Conservation (phyloP, 2,329 filamentous ascomycete species). For the Monosporascus cannonballus region DNA sequence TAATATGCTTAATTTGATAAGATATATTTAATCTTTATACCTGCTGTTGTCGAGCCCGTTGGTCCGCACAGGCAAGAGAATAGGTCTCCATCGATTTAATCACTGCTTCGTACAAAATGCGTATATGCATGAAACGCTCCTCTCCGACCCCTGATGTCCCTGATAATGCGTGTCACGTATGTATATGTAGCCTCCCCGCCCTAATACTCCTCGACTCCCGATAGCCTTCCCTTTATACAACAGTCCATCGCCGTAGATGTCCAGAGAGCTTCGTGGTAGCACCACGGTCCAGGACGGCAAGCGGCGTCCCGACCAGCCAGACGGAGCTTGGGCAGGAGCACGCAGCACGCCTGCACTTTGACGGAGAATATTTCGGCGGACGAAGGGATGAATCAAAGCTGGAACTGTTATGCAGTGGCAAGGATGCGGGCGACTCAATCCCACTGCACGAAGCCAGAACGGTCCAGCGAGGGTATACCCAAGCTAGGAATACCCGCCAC, state of each 20-base stretch:
- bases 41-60: too few relatives aligned
- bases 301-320: neutral
- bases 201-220: neutral
- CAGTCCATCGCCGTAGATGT: neutral
- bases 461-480: neutral
- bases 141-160: neutral
- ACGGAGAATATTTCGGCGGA: neutral
- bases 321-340: neutral
- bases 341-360: neutral
- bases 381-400: neutral
- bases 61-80: neutral
- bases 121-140: neutral
- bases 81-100: neutral
- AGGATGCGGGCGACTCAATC: neutral
- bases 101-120: neutral
- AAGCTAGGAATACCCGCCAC: neutral
- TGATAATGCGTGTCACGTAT: neutral
- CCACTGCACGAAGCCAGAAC: neutral
- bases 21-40: too few relatives aligned
- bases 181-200: neutral
- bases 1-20: too few relatives aligned
- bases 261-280: neutral
- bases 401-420: neutral
- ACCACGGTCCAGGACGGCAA: neutral
- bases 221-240: neutral